Base-by-base conservation (phyloP, 2,329 filamentous ascomycete genomes). In the Colletotrichum tropicicola region DNA sequence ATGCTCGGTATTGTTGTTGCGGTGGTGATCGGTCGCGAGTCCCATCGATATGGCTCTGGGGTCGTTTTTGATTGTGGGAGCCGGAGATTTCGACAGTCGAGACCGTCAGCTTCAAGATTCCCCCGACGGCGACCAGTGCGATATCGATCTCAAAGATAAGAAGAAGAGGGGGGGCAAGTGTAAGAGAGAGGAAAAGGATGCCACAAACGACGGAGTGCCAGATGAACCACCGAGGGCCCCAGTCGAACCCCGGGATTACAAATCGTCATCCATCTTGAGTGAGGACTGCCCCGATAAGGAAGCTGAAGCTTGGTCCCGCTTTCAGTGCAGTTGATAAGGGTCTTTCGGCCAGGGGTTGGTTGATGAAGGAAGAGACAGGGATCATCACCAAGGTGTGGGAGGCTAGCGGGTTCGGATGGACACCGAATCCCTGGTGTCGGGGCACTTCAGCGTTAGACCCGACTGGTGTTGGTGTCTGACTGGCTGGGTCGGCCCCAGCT, bases 211-310 rank as follows among this genome's bases (percentile, higher is more conserved):
- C 27, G 23, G 37, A 44, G 41, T 21, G 15, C 30, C 15, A 27
- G 43, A 23, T 25, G 43, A 25, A 12, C 10, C 8, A 9, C 19
- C 10, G 19, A 45, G 28, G 28, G 19, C 41, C 43, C 54, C 43
- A 47, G 30, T 56, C 30, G 37, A 37, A 21, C 37, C 41, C 48
- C 61, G 39, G 37, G 49, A 65, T 65, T 61, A 61, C 61, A 65
- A 65, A 65, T 65, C 61, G 57, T 61, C 61, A 61, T 61, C 43
- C 57, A 65, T 51, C 49, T 61, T 9, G 19, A 44, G 43, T 10
- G 19, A 6, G 37, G 32, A 21, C 21, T 35, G 32, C 44, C 57
- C 61, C 61, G 57, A 65, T 65, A 55, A 61, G 61, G 61, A 61
- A 65, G 61, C 61, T 65, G 28, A 12, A 32, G 56, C 30, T 44